Base-by-base conservation (phyloP, 2,329 filamentous ascomycete species). In the Ceratocystis ficicola region DNA sequence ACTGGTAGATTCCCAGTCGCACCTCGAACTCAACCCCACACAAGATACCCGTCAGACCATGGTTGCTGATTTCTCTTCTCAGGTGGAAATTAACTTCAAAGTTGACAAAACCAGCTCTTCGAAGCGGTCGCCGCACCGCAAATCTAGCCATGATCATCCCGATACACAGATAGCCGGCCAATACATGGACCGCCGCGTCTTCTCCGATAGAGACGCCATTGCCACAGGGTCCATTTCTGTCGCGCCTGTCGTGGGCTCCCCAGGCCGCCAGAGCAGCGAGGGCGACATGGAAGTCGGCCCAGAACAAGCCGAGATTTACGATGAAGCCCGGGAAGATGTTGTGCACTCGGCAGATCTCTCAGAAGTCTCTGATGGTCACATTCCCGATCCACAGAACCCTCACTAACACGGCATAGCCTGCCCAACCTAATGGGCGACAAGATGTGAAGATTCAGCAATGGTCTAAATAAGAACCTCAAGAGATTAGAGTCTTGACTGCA, bases 21-120 rank as follows among this genome's bases (percentile, higher is more conserved):
- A 7, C 25, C 52, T 17, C 12, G 28, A 59, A 30, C 6, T 7
- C 25, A 7, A 59, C 8, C 6, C n/a, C 52, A 17, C 22, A 7
- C 52, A 59, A 30, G 15, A 30, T 32, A 59, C 7, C 17, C 25
- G 15, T 59, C 52, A 59, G 17, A 59, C 52, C 36, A 59, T 59
- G 28, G 52, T 32, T 59, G 52, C 52, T 59, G 28, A 59, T 20
- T 36, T 59, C 52, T 59, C 52, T 59, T 59, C 52, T 59, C 52
- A 59, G 52, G 52, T 59, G 52, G 52, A 59, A 59, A 32, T 36
- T 59, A 59, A 59, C 28, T 59, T 28, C 52, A 25, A 59, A 36
- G 52, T 36, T 10, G 28, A 59, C 28, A 25, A 59, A 1, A 8
- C 52, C 8, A 12, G 12, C 2, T 17, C 25, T 25, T 32, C n/a